phyloP scores from a whole-genome alignment of 2,329 filamentous ascomycete species.

The Fusarium floridanum region DNA sequence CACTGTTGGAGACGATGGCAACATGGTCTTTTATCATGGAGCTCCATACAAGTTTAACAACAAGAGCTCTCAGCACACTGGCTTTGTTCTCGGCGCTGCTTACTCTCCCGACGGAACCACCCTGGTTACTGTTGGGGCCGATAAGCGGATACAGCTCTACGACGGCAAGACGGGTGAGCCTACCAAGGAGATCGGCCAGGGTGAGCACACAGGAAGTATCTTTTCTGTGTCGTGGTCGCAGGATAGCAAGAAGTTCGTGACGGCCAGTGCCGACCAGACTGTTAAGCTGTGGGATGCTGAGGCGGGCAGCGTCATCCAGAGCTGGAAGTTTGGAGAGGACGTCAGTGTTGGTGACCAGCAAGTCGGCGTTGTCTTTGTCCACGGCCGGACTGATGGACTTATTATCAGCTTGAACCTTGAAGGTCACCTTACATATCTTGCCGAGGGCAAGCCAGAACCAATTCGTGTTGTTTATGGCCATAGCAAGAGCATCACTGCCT shows the following conservation, averaged over 20 bases:
- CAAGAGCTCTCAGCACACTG: conserved; percentile 85
- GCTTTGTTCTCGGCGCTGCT: conserved; percentile 87
- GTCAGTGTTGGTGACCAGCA: conserved; percentile 87
- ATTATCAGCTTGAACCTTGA: conserved; percentile 91
- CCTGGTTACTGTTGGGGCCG: conserved; percentile 91
- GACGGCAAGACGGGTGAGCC: conserved; percentile 95
- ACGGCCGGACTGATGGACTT: conserved; percentile 83
- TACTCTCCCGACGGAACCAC: conserved; percentile 90
- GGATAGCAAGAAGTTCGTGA: conserved; percentile 88
- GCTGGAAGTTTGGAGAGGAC: conserved; percentile 87
- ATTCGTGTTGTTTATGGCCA: conserved; percentile 84
- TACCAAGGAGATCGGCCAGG: conserved; percentile 81
- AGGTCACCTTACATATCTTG: conserved; percentile 91
- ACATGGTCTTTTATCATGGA: conserved; percentile 91
- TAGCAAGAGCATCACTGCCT: conserved; percentile 88
- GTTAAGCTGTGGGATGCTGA: conserved; percentile 95
- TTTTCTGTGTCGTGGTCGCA: conserved; percentile 91
- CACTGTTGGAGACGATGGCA: conserved; percentile 91
- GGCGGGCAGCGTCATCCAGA: conserved; percentile 80
- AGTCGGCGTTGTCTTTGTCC: conserved; percentile 92
- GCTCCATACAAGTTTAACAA: conserved; percentile 95
- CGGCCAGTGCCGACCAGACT: conserved; percentile 93
- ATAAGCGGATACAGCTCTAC: conserved; percentile 92
- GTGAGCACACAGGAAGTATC: conserved; percentile 92
- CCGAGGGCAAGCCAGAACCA: conserved; percentile 77